Base-by-base conservation (phyloP, 1,139 yeast genomes). In the Suhomyces guaymorum region DNA sequence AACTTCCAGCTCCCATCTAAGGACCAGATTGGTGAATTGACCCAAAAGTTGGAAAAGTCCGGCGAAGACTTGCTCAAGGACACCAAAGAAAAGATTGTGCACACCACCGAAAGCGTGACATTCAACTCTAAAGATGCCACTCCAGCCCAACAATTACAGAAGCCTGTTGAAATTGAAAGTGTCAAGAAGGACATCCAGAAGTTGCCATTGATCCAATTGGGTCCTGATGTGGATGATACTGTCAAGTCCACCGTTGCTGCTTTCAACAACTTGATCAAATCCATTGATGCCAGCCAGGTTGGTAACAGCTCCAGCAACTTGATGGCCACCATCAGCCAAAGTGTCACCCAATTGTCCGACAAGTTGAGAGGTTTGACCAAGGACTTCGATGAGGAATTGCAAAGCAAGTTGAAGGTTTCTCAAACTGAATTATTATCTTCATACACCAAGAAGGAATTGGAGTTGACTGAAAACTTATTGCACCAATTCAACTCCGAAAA, bases 381-480 rank as follows among this genome's bases (percentile, higher is more conserved):
- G 33, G 61, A 64, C 23, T 63, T 78, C 35, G 70, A 70, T 26
- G 64, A 63, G 16, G 75, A 73, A 45, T 52, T 70, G 33, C 59
- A 61, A 38, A 40, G 48, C 24, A 62, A 65, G 44, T 56, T 70
- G 43, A 64, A 65, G 51, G 57, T 54, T 21, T 54, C 68, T 27
- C 75, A 73, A 46, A 68, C 73, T 19, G 77, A 78, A 43, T 73
- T 82, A 54, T 67, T 74, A 40, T 60, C 75, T 11, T 70, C 79
- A 36, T 82, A 78, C 52, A 76, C 82, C 42, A 65, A 69, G 46
- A 73, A 74, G 42, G 79, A 76, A 49, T 68, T 75, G 44, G 73
- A 68, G 30, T 57, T 75, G 47, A 73, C 80, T 17, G 66, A 66
- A 42, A 66, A 68, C 42, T 67, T 75, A 50, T 63, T 76, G 45